phyloP scores from a whole-genome alignment of 1,284 basidiomycete species.

The Gymnopus androsaceus region DNA sequence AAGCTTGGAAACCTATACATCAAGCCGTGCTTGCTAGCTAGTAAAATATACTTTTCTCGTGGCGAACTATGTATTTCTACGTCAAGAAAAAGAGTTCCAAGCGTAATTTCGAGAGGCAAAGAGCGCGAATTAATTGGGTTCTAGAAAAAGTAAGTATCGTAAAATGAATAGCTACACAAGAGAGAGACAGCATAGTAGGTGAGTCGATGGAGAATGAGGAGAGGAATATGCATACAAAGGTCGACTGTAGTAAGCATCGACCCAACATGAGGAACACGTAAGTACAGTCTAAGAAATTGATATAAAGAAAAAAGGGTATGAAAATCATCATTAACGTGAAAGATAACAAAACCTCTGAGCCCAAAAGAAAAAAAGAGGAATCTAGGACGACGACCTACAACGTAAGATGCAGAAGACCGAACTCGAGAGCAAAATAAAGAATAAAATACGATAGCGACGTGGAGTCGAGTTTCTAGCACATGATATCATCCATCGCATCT shows the following conservation, averaged over 20 bases:
- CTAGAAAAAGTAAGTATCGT: too few species aligned
- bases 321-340: neutral
- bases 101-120: too few species aligned
- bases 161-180: too few species aligned
- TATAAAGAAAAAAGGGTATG: neutral
- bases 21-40: too few species aligned
- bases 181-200: neutral
- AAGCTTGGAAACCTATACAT: too few species aligned
- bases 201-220: neutral
- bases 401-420: neutral
- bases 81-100: too few species aligned
- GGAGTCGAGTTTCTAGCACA: neutral
- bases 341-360: neutral
- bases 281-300: neutral
- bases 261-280: neutral
- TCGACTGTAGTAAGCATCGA: neutral
- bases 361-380: neutral
- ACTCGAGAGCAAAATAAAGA: neutral
- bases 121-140: too few species aligned
- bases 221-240: neutral
- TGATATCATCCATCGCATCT: slow-evolving; percentile 6
- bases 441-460: neutral
- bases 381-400: neutral
- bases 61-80: too few species aligned
- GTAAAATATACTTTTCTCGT: too few species aligned